phyloP scores from a whole-genome alignment of 345 rosid genomes.

The Arabidopsis thaliana region DNA sequence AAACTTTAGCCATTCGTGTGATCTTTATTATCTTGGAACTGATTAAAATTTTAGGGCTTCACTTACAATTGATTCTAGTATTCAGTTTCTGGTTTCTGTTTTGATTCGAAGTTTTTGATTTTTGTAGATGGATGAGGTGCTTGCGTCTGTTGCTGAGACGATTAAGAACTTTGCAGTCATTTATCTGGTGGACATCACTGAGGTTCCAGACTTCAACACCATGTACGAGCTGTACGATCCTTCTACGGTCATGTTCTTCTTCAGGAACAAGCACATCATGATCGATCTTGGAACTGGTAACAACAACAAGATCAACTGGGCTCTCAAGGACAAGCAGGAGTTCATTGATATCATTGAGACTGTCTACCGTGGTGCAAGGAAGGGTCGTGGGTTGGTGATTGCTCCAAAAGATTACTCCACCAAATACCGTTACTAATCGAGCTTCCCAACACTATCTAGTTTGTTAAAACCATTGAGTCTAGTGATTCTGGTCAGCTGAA shows the following conservation, averaged over 20 bases:
- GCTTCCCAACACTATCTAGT: neutral
- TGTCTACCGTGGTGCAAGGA: constrained; percentile 87
- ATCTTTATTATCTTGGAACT: constrained; percentile 8
- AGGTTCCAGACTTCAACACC: constrained; percentile 93
- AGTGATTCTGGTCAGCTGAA: constrained; percentile 33
- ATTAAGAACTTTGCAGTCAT: constrained; percentile 96
- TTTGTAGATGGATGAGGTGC: constrained; percentile 90
- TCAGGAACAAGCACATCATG: constrained; percentile 98
- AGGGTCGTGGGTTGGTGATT: constrained; percentile 94
- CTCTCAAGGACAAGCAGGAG: constrained; percentile 98
- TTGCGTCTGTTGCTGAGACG: constrained; percentile 89
- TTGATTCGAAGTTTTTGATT: neutral
- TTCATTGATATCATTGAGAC: constrained; percentile 91
- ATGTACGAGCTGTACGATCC: constrained; percentile 97
- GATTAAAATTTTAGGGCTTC: constrained; percentile 16
- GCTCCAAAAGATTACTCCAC: constrained; percentile 98
- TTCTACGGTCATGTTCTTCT: constrained; percentile 93
- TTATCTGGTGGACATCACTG: constrained; percentile 87
- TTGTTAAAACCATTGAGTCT: constrained; percentile 9
- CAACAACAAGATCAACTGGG: constrained; percentile 98
- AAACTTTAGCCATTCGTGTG: neutral
- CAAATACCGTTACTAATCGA: constrained; percentile 77
- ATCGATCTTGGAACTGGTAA: constrained; percentile 97
- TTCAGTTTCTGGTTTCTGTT: neutral
- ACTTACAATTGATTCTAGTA: neutral